Evolutionary conservation across 805 yeast genomes (phyloP).

Genomic region (Candida sithepensis): DNA sequence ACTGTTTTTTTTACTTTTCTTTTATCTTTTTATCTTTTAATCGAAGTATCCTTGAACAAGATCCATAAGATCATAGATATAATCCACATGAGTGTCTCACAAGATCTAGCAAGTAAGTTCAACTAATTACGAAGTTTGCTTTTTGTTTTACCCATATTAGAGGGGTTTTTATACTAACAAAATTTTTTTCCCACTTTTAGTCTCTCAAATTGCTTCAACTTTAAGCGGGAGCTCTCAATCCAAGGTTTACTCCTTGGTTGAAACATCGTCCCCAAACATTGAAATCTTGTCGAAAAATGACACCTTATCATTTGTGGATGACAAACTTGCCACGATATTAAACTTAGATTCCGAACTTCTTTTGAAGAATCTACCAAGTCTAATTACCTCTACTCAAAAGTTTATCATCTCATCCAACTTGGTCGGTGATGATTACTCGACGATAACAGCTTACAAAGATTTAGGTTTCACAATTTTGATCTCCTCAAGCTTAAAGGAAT

Average conservation of each 20-base stretch:
- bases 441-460: slow-evolving; percentile 71
- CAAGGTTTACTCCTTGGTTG: slow-evolving; percentile 8
- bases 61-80: too few relatives aligned
- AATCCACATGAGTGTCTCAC: not conserved
- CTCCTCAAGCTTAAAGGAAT: slow-evolving; percentile 57
- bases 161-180: not conserved
- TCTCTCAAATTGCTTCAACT: slow-evolving; percentile 9
- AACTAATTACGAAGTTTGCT: not conserved
- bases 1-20: not conserved
- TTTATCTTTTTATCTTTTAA: too few relatives aligned
- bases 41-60: too few relatives aligned
- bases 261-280: not conserved
- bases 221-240: slow-evolving; percentile 10
- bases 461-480: slow-evolving; percentile 60
- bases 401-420: slow-evolving; percentile 63
- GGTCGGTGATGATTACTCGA: slow-evolving; percentile 59
- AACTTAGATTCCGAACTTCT: slow-evolving; percentile 51
- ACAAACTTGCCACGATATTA: slow-evolving; percentile 39
- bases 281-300: slow-evolving; percentile 41
- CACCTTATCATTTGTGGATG: slow-evolving; percentile 45
- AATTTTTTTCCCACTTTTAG: not conserved
- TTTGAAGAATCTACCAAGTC: slow-evolving; percentile 56
- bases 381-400: slow-evolving; percentile 33
- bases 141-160: not conserved
- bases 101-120: slow-evolving; percentile 1